Conservation (phyloP, 805 yeast species). For the Saturnispora sanitii region DNA sequence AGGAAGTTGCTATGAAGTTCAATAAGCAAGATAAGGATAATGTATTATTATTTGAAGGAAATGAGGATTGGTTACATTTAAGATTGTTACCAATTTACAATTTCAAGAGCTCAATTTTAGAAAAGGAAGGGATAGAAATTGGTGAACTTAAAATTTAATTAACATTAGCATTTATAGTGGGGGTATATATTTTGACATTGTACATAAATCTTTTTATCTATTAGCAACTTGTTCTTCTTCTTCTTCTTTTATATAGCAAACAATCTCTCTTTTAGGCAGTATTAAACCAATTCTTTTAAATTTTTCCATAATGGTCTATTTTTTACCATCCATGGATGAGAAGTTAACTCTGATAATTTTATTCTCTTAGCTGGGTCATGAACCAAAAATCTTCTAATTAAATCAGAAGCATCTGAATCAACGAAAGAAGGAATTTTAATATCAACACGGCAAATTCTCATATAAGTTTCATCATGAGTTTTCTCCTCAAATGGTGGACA, state of each 20-base stretch:
- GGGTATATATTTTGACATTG: too few relatives aligned
- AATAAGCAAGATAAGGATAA: slow-evolving; percentile 1
- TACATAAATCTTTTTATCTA: too few relatives aligned
- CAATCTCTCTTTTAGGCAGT: background rate
- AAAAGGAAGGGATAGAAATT: slow-evolving; percentile 6
- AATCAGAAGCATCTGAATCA: slow-evolving; percentile 65
- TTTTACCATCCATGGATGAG: slow-evolving; percentile 78
- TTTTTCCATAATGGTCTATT: slow-evolving; percentile 51
- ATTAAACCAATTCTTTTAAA: slow-evolving; percentile 1
- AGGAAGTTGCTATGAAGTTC: slow-evolving; percentile 11
- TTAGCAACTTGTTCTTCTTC: too few relatives aligned
- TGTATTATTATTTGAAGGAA: slow-evolving; percentile 2
- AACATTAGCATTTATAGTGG: background rate
- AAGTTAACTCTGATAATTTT: slow-evolving; percentile 46
- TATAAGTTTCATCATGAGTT: slow-evolving; percentile 68
- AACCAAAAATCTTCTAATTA: slow-evolving; percentile 53
- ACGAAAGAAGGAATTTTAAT: slow-evolving; percentile 62
- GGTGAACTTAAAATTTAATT: slow-evolving; percentile 5
- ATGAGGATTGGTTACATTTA: slow-evolving; percentile 16
- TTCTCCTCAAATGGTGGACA: slow-evolving; percentile 87
- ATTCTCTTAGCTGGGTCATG: slow-evolving; percentile 63
- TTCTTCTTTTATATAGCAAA: background rate
- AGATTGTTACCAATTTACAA: slow-evolving; percentile 20
- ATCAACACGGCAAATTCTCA: slow-evolving; percentile 70
- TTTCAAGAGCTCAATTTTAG: slow-evolving; percentile 11